Base-by-base conservation (phyloP, 1,284 basidiomycete species). In the Trichosporon sp. region DNA sequence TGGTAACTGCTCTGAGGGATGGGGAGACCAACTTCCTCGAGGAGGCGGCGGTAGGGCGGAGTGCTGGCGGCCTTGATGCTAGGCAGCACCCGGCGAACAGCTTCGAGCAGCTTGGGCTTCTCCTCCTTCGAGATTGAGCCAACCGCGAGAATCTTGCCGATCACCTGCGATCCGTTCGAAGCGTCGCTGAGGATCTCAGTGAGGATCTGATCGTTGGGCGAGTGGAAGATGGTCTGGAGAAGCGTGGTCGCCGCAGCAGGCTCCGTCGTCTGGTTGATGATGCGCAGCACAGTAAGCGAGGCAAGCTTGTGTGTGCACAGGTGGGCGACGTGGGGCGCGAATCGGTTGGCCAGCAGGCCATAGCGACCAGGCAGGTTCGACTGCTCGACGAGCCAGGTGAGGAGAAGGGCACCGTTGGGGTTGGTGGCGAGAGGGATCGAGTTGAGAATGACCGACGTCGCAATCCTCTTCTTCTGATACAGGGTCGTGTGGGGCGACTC, bases 271-370 rank as follows among this genome's bases (percentile, higher is more conserved):
- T 96, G 93, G 77, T 95, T 95, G 78, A 95, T 90, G 75, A 95
- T 92, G 75, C 95, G 88, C 73, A 98, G 86, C 42, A 99, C 93
- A 0, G 95, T 97, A 74, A 95, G 86, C 1, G 93, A 96, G 0
- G 97, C 96, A 71, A 99, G 84, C 85, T 99, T 99, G 86, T 99
- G 97, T 1, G 95, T 98, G 85, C 95, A 98, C 68, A 99, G 86
- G 81, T 98, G 95, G 1, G 93, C 93, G 42, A 99, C 87, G 81
- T 99, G 95, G 47, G 97, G 94, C 0, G 93, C 93, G 81, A 99
- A 96, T 53, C 96, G 91, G 63, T 94, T 94, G 0, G 96, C 94
- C 53, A 99, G 86, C 64, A 99, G 86, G 66, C 91, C 89, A 85
- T 96, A 98, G 53, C 97, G 88, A 3, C 95, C 96, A 0, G 93